phyloP scores from a whole-genome alignment of 805 yeast genomes.

The Saturnispora mendoncae region DNA sequence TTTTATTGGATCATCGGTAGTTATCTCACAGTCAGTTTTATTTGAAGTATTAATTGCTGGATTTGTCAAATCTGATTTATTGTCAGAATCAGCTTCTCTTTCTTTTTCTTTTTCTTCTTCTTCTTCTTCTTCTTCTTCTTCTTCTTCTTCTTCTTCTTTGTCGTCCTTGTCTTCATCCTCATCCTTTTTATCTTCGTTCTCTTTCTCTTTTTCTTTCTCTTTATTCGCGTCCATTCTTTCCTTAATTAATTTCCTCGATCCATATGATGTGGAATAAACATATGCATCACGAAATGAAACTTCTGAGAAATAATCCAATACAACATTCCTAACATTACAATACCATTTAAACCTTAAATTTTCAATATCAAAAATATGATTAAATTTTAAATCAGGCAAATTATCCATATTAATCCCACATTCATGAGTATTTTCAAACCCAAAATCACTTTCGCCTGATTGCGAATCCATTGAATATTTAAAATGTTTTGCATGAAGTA shows the following conservation, averaged over 20 bases:
- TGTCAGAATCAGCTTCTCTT: too few species aligned
- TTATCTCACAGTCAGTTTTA: too few species aligned
- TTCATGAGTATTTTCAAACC: conserved; percentile 48
- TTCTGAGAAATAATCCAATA: conserved; percentile 50
- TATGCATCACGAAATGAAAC: conserved; percentile 37
- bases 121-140: too few species aligned
- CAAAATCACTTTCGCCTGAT: conserved; percentile 30
- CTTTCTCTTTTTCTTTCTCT: too few species aligned
- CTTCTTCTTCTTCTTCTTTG: too few species aligned
- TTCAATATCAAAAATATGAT: conserved; percentile 66
- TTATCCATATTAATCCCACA: conserved; percentile 45
- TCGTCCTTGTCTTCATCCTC: too few species aligned
- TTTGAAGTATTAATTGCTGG: too few species aligned
- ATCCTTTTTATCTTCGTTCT: too few species aligned
- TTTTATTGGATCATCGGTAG: conserved; percentile 10
- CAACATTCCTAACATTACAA: conserved; percentile 51
- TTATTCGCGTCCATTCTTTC: conserved; percentile 4
- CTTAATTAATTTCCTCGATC: conserved; percentile 23
- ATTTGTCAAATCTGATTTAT: too few species aligned
- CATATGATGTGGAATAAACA: conserved; percentile 26
- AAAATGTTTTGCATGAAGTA: conserved; percentile 61
- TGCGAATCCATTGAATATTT: conserved; percentile 54
- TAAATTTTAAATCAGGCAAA: conserved; percentile 29
- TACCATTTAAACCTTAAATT: conserved; percentile 75
- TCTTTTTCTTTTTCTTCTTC: too few species aligned